A percentile compares a stretch with the other conserved stretches of the same genome.
These are phyloP conservation scores for Crepidotus variabilis DNA, from an alignment of 768 basidiomycete genomes.

Conservation along the genomic window DNA sequence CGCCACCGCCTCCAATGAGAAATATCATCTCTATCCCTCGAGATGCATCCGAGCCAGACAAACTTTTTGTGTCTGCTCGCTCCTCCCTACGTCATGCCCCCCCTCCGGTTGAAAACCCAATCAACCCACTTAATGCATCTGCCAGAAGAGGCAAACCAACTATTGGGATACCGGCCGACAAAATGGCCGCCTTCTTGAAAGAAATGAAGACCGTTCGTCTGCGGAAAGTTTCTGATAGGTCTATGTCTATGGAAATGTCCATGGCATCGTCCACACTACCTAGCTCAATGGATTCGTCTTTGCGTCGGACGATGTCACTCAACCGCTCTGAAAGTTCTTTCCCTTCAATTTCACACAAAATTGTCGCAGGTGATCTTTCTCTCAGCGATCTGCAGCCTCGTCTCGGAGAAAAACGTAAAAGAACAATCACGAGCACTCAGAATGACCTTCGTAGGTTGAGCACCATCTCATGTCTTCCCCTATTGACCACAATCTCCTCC, in stretches of 20 bases:
- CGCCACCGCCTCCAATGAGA: conserved; percentile 35
- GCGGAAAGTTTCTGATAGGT: conserved; percentile 40
- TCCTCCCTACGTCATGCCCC: conserved; percentile 61
- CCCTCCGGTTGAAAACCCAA: conserved; percentile 62
- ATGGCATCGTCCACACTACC: background rate
- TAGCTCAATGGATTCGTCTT: background rate
- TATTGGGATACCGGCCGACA: conserved; percentile 71
- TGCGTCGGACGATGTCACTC: conserved; percentile 5
- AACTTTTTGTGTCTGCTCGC: conserved; percentile 55
- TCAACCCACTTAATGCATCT: conserved; percentile 41
- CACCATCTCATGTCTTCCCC: conserved; percentile 1
- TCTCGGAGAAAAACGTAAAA: conserved; percentile 33
- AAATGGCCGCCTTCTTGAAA: conserved; percentile 78
- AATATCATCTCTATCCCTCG: conserved; percentile 34
- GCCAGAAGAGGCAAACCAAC: conserved; percentile 59
- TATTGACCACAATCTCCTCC: background rate
- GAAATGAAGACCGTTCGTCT: conserved; percentile 77
- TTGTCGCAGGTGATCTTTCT: background rate
- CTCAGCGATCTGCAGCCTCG: conserved; percentile 9
- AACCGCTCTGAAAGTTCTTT: conserved; percentile 1
- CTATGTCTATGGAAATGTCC: conserved; percentile 5
- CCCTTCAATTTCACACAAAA: background rate
- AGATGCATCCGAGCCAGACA: conserved; percentile 23
- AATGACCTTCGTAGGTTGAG: conserved; percentile 30
- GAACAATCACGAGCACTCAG: conserved; percentile 22